Percentiles rank a stretch among this genome's conserved stretches.
Conservation (phyloP, 768 basidiomycete species). For the Boletellus sp. region DNA sequence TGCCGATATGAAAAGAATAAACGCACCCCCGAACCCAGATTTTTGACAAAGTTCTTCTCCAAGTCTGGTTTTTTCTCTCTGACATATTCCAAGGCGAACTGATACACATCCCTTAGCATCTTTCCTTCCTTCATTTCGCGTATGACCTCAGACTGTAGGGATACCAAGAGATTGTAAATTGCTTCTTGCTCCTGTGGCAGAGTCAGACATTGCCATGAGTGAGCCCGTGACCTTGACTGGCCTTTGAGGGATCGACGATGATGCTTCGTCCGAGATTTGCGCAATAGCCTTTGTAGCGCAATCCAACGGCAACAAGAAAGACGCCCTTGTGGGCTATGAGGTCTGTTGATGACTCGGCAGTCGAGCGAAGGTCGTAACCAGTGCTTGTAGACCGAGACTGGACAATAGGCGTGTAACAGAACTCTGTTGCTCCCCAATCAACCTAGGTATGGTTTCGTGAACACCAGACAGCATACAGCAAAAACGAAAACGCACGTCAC, state of each 20-base stretch:
- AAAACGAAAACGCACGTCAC: constrained; percentile 53
- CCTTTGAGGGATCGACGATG: constrained; percentile 90
- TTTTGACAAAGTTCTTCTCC: constrained; percentile 84
- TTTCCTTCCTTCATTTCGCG: constrained; percentile 77
- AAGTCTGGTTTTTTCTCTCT: constrained; percentile 78
- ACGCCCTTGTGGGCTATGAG: constrained; percentile 85
- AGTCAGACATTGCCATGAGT: not conserved
- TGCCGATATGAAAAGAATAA: not conserved
- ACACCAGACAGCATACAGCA: not conserved
- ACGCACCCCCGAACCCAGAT: constrained; percentile 83
- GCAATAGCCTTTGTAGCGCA: constrained; percentile 92
- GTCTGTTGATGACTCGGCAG: constrained; percentile 81
- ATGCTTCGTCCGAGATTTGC: constrained; percentile 91
- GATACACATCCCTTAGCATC: constrained; percentile 76
- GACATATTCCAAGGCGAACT: constrained; percentile 64
- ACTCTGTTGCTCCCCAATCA: constrained; percentile 88
- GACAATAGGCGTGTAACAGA: constrained; percentile 93
- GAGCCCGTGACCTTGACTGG: constrained; percentile 26
- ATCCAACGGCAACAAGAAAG: constrained; percentile 79
- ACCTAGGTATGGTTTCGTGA: constrained; percentile 45
- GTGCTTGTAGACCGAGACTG: constrained; percentile 82
- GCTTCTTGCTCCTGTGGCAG: constrained; percentile 79
- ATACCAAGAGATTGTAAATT: constrained; percentile 74
- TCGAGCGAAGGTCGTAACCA: constrained; percentile 86
- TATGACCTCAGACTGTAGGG: constrained; percentile 74